Conservation (phyloP, 1,284 basidiomycete genomes). For the Porphyrellus sp. region DNA sequence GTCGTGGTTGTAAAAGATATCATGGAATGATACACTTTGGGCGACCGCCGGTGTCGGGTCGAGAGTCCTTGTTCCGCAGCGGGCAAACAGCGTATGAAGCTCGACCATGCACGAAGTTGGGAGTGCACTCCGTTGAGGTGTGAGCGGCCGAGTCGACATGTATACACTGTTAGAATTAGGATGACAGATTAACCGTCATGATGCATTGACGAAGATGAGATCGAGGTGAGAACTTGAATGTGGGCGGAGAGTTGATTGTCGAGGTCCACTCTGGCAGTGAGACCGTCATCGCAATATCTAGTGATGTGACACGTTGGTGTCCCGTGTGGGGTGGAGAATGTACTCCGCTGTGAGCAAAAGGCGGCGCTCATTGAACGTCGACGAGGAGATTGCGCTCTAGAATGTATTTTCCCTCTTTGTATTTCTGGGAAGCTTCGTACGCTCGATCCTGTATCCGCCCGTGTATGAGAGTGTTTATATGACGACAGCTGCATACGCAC, state of each 20-base stretch:
- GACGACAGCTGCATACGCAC: conserved; percentile 41
- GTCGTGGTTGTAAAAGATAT: conserved; percentile 16
- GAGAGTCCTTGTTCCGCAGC: conserved; percentile 12
- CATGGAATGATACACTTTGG: conserved; percentile 25
- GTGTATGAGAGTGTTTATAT: neutral
- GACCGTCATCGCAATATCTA: conserved; percentile 6
- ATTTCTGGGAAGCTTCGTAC: conserved; percentile 87
- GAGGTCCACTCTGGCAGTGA: conserved; percentile 19
- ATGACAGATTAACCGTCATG: conserved; percentile 24
- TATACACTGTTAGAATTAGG: conserved; percentile 30
- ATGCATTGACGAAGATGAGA: conserved; percentile 17
- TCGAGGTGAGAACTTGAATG: conserved; percentile 12
- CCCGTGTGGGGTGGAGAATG: conserved; percentile 3
- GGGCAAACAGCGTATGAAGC: neutral
- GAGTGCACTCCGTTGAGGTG: neutral
- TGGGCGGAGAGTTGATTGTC: conserved; percentile 10
- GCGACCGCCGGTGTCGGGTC: conserved; percentile 10
- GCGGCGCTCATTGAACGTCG: conserved; percentile 59
- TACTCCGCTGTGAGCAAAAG: conserved; percentile 1
- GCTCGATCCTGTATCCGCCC: conserved; percentile 71
- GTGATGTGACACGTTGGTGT: conserved; percentile 11
- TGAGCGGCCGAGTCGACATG: conserved; percentile 10
- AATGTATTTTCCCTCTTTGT: conserved; percentile 98
- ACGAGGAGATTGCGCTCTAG: conserved; percentile 88
- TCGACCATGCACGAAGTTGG: neutral